These are phyloP conservation scores for Vigna trinervia DNA, from an alignment of 306 rosid species.

Conservation along the genomic window DNA sequence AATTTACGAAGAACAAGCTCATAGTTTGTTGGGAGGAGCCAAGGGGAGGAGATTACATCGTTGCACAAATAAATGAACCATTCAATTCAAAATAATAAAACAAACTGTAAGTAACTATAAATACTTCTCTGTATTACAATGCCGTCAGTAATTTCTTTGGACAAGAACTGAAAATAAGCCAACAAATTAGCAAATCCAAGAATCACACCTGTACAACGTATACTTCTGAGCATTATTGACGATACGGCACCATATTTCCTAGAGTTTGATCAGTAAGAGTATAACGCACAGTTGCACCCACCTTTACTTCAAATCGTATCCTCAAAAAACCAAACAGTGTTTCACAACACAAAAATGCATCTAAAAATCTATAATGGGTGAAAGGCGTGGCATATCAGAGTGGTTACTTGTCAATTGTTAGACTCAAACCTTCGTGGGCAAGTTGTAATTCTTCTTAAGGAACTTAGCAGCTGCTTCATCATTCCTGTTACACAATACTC, in stretches of 20 bases:
- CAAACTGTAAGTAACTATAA: background rate
- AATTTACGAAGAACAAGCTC: conserved; percentile 23
- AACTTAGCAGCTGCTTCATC: conserved; percentile 92
- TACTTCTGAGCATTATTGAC: conserved; percentile 31
- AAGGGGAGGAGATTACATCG: background rate
- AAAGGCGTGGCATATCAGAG: conserved; percentile 29
- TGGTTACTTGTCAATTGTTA: conserved; percentile 50
- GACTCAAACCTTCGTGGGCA: conserved; percentile 81
- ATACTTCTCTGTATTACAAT: background rate
- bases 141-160: conserved; percentile 9
- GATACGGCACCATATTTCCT: conserved; percentile 35
- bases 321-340: conserved; percentile 12
- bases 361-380: background rate
- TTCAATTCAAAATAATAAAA: conserved; percentile 21
- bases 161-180: conserved; percentile 30
- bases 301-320: conserved; percentile 18
- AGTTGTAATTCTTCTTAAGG: conserved; percentile 85
- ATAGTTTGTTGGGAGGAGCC: background rate
- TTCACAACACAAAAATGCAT: conserved; percentile 33
- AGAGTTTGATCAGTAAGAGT: conserved; percentile 14
- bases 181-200: conserved; percentile 37
- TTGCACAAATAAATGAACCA: background rate
- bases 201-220: conserved; percentile 49
- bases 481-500: conserved; percentile 82
- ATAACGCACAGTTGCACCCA: conserved; percentile 1